Percentiles rank a stretch among this genome's conserved stretches.
phyloP scores from a whole-genome alignment of 2,329 filamentous ascomycete genomes.

The Aureobasidium lini region DNA sequence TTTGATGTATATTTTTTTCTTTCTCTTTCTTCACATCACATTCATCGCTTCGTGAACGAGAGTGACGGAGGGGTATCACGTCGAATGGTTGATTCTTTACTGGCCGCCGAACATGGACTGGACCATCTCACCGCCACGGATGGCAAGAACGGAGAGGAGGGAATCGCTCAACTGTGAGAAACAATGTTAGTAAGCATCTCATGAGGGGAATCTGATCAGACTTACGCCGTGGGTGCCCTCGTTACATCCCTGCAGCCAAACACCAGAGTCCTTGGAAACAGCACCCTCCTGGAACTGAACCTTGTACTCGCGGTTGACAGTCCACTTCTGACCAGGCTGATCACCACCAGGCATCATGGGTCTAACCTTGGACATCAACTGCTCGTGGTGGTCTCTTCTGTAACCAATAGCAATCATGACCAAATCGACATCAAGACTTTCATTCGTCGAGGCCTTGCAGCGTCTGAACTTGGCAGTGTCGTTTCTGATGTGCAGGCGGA shows the following conservation, averaged over 20 bases:
- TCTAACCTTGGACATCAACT: slow-evolving; percentile 60
- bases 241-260: slow-evolving; percentile 93
- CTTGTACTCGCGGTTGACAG: slow-evolving; percentile 69
- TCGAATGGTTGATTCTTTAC: neutral
- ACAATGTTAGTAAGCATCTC: neutral
- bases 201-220: slow-evolving; percentile 21
- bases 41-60: neutral
- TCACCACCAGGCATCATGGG: slow-evolving; percentile 55
- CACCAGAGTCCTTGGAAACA: slow-evolving; percentile 65
- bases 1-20: neutral
- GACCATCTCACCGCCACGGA: slow-evolving; percentile 31
- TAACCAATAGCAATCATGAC: slow-evolving; percentile 88
- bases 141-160: slow-evolving; percentile 30
- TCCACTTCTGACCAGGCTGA: slow-evolving; percentile 46
- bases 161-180: slow-evolving; percentile 25
- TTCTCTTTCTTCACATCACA: neutral
- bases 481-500: slow-evolving; percentile 56
- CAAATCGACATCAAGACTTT: slow-evolving; percentile 67
- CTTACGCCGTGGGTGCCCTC: slow-evolving; percentile 86
- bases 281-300: slow-evolving; percentile 62
- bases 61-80: neutral
- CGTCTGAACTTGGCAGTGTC: slow-evolving; percentile 37
- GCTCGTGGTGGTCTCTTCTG: slow-evolving; percentile 66
- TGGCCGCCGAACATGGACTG: slow-evolving; percentile 27
- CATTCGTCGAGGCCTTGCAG: slow-evolving; percentile 36